These are phyloP conservation scores for Sarcocystis neurona DNA, from an alignment of 169 alveolate genomes.

Conservation along the genomic window DNA sequence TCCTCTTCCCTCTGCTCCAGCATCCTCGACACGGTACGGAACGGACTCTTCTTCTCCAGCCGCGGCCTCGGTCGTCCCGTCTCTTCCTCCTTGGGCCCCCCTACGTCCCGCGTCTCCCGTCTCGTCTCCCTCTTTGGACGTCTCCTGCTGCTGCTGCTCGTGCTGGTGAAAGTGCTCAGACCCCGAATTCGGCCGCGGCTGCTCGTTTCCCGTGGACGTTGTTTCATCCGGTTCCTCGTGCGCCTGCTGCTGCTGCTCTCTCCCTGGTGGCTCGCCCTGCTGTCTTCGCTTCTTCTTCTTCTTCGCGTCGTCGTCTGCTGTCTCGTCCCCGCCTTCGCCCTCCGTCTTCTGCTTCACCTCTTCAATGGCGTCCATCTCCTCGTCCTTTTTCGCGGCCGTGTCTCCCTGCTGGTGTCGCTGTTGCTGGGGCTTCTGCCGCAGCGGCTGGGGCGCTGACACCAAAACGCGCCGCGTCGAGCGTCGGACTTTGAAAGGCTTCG, in stretches of 20 bases:
- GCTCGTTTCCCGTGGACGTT: slow-evolving; percentile 13
- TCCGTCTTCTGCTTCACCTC: too few relatives aligned
- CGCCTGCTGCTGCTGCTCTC: slow-evolving; percentile 7
- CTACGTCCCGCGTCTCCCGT: slow-evolving; percentile 26
- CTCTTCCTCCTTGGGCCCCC: slow-evolving; percentile 22
- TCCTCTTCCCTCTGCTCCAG: too few relatives aligned
- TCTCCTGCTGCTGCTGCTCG: too few relatives aligned
- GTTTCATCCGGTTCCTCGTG: not conserved
- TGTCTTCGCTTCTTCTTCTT: not conserved
- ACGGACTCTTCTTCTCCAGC: slow-evolving; percentile 5
- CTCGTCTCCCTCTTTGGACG: slow-evolving; percentile 24
- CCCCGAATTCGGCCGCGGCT: too few relatives aligned
- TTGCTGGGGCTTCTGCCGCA: too few relatives aligned
- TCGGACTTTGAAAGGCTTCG: slow-evolving; percentile 29
- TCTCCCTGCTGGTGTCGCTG: not conserved
- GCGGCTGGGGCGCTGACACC: not conserved
- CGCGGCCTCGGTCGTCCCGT: slow-evolving; percentile 30
- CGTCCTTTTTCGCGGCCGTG: not conserved
- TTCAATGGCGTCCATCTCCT: not conserved
- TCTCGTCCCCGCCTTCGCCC: not conserved
- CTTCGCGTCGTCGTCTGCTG: not conserved
- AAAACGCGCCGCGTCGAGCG: not conserved
- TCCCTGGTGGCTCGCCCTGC: not conserved
- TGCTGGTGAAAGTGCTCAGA: too few relatives aligned
- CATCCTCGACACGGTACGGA: too few relatives aligned